These are phyloP conservation scores for Tubosaeta sp. DNA, from an alignment of 768 basidiomycete species.

Conservation along the genomic window DNA sequence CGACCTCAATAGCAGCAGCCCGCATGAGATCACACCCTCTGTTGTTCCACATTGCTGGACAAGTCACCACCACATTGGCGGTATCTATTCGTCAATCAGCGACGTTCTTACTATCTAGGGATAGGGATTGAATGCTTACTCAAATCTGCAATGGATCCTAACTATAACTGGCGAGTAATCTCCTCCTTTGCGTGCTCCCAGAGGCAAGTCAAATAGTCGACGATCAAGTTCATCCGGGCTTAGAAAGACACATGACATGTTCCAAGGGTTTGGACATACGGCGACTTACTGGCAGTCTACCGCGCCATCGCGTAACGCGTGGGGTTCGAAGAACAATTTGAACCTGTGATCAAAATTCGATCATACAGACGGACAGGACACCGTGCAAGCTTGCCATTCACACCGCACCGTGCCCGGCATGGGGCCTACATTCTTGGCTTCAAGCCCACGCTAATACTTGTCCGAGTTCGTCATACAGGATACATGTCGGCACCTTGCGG, in stretches of 20 bases:
- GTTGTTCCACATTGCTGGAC: slow-evolving; percentile 92
- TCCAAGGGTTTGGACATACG: background rate
- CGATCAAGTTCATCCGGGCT: slow-evolving; percentile 79
- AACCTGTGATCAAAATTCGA: slow-evolving; percentile 44
- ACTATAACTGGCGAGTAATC: slow-evolving; percentile 83
- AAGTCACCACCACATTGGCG: slow-evolving; percentile 82
- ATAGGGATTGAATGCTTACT: slow-evolving; percentile 41
- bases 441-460: slow-evolving; percentile 75
- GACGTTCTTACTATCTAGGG: background rate
- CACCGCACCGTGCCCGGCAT: slow-evolving; percentile 59
- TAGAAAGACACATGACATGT: slow-evolving; percentile 5
- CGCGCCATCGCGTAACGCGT: slow-evolving; percentile 64
- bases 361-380: background rate
- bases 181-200: slow-evolving; percentile 87
- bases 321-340: slow-evolving; percentile 83
- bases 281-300: slow-evolving; percentile 72
- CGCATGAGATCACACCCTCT: slow-evolving; percentile 84
- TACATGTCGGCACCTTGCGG: slow-evolving; percentile 82
- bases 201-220: slow-evolving; percentile 77
- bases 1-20: slow-evolving; percentile 75
- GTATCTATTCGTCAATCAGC: slow-evolving; percentile 45
- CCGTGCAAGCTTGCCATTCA: slow-evolving; percentile 40
- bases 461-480: slow-evolving; percentile 73
- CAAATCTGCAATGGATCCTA: slow-evolving; percentile 80
- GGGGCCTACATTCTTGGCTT: slow-evolving; percentile 76